Conservation (phyloP, 2,329 filamentous ascomycete genomes). For the Clonostachys rhizophaga region DNA sequence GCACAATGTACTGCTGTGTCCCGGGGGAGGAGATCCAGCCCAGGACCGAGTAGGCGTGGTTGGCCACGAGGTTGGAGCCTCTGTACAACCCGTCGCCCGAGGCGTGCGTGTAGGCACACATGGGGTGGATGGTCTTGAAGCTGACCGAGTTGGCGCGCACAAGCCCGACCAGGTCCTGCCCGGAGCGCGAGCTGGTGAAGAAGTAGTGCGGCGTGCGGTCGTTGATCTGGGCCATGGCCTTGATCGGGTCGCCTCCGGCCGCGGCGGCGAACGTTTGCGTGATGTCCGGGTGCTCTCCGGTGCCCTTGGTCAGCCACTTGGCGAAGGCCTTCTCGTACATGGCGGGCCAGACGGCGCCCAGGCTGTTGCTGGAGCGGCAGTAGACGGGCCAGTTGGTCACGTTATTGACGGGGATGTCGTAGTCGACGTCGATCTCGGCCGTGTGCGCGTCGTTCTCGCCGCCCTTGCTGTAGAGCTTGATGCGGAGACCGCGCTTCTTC, state of each 20-base stretch:
- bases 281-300: slow-evolving; percentile 29
- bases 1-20: slow-evolving; percentile 31
- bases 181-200: slow-evolving; percentile 20
- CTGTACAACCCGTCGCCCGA: slow-evolving; percentile 23
- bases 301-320: slow-evolving; percentile 30
- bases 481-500: slow-evolving; percentile 14
- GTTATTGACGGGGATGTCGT: slow-evolving; percentile 37
- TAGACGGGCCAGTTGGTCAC: slow-evolving; percentile 33
- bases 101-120: slow-evolving; percentile 33
- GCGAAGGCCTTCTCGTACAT: slow-evolving; percentile 43
- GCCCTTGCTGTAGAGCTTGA: slow-evolving; percentile 38
- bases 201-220: slow-evolving; percentile 28
- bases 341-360: slow-evolving; percentile 33
- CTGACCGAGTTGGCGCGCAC: slow-evolving; percentile 33
- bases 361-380: slow-evolving; percentile 30
- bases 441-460: slow-evolving; percentile 32
- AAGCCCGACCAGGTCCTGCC: slow-evolving; percentile 25
- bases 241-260: slow-evolving; percentile 30
- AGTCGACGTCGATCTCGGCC: slow-evolving; percentile 32
- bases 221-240: slow-evolving; percentile 38
- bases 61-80: slow-evolving; percentile 35
- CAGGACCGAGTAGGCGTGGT: slow-evolving; percentile 37
- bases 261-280: slow-evolving; percentile 23
- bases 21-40: slow-evolving; percentile 24
- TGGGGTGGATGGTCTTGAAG: slow-evolving; percentile 35